Base-by-base conservation (phyloP, 345 rosid genomes). In the Bruguiera parviflora region DNA sequence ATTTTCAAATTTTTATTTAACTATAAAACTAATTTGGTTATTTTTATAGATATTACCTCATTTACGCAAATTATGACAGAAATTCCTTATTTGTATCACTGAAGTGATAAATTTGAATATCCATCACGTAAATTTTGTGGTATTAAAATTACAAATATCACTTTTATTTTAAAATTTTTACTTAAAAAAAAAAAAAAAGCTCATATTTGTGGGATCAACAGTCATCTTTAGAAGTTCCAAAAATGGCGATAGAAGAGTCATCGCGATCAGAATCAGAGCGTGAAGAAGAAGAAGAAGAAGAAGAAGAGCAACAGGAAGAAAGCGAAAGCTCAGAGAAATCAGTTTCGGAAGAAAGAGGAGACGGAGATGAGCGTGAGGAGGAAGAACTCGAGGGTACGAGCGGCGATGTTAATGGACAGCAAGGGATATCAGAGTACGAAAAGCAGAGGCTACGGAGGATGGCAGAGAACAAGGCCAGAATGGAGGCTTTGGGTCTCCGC, bases 401-500 rank as follows among this genome's bases (percentile, higher is more conserved):
- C 5, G 8, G 63, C 55, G 60, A 61, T 10, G 61, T 28, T 11
- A 33, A 60, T 31, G 63, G 61, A 61, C 75, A 70, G 24, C 73
- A 75, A 64, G 79, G 58, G 13, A 77, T 80, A 4, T 75, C 89
- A 49, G 88, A 82, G 59, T 86, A 89, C 60, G 96, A 90, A 86
- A 85, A 84, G 70, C 86, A 75, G 86, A 85, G 96, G 70, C 70
- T 88, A 1, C 63, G 83, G 27, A 92, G 92, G 79, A 93, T 91
- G 59, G 90, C 89, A 15, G 92, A 85, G 86, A 89, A 93, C 83
- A 81, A 74, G 75, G 90, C 88, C 27, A 83, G 89, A 73, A 84
- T 91, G 89, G 95, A 84, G 77, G 96, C 96, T 56, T 68, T 91
- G 66, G 96, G 98, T 67, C 81, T 93, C 58, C 70, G 69, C 35